Evolutionary conservation across 2,329 filamentous ascomycete species (phyloP), one percentile per base, ranked within the genome.

Genomic region (Aspergillus ruber): DNA sequence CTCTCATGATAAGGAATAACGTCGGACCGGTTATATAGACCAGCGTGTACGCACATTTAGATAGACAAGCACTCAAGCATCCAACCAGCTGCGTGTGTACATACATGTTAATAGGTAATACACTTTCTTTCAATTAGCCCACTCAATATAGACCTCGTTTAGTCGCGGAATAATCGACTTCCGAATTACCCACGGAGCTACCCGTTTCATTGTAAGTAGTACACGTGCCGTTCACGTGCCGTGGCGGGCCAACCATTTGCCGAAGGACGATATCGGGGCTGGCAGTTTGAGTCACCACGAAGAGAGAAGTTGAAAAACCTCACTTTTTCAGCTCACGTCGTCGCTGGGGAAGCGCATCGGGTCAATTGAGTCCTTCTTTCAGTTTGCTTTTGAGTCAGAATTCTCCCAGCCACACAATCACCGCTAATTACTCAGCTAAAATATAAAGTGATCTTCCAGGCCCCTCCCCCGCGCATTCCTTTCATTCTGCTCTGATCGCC

Each of bases 231-330:
- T 35, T 15, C 32, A 35, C n/a, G 25, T 27, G 25, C 25, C 25
- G 25, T 29, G 25, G 10, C 33, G 33, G 33, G 33, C 33, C 33
- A n/a, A 35, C 33, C 12, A 36, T 17, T 18, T 25, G 18, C 45
- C 29, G 43, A 29, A 29, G 42, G 45, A 50, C 53, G 53, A 53
- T 47, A 52, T 50, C 53, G 53, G 50, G 47, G 41, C 53, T 51
- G 52, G 55, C 55, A 43, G 50, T 41, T 49, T 56, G 54, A 55
- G 51, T 58, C 51, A 53, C 10, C 25, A 47, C 39, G 15, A 23
- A 23, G 20, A 32, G 38, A 32, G 33, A 40, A 25, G 18, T 44
- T 39, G 33, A 17, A 35, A n/a, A 35, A n/a, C 33, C 15, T 35
- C 33, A 8, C 7, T n/a, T 35, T 35, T 35, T 35, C 33, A n/a